Evolutionary conservation across 2,329 filamentous ascomycete genomes (phyloP).

Genomic region (Iodosphaeria phyllophila): DNA sequence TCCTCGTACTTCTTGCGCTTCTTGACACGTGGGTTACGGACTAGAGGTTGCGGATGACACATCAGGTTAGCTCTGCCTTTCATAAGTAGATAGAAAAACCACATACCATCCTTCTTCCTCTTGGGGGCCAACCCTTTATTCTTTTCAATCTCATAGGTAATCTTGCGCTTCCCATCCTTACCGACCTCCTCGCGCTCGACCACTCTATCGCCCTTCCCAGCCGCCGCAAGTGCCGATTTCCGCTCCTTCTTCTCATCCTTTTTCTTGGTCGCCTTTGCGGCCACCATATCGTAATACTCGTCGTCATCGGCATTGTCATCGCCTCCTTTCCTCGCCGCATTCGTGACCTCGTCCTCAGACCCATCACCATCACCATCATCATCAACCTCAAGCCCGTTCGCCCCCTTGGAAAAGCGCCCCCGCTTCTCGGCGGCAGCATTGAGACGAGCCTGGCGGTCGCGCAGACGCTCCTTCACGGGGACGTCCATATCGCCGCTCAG

Average conservation of each 20-base stretch:
- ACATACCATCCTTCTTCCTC: conserved; percentile 64
- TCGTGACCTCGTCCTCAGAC: conserved; percentile 41
- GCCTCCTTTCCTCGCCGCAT: conserved; percentile 28
- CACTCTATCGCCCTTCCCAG: conserved; percentile 43
- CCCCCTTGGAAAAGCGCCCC: conserved; percentile 43
- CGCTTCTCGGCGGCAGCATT: conserved; percentile 77
- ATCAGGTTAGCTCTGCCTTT: too few species aligned
- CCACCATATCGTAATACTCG: conserved; percentile 83
- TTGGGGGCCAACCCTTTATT: conserved; percentile 52
- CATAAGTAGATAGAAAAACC: neutral
- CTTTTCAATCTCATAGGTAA: conserved; percentile 88
- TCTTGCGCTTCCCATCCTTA: conserved; percentile 75
- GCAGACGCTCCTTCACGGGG: conserved; percentile 74
- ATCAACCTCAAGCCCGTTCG: conserved; percentile 50
- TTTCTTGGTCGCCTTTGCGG: conserved; percentile 49
- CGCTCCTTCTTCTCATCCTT: conserved; percentile 50
- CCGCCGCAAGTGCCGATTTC: conserved; percentile 35
- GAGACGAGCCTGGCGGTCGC: conserved; percentile 69
- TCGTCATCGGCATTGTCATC: conserved; percentile 45
- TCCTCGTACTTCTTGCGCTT: conserved; percentile 46
- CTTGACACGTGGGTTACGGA: conserved; percentile 1
- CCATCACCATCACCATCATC: too few species aligned
- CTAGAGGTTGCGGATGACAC: too few species aligned
- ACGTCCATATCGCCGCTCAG: conserved; percentile 67
- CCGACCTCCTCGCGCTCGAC: conserved; percentile 52